A percentile compares a stretch with the other conserved stretches of the same genome.
These are phyloP conservation scores for Saturnispora ahearnii DNA, from an alignment of 805 yeast genomes.

Conservation along the genomic window DNA sequence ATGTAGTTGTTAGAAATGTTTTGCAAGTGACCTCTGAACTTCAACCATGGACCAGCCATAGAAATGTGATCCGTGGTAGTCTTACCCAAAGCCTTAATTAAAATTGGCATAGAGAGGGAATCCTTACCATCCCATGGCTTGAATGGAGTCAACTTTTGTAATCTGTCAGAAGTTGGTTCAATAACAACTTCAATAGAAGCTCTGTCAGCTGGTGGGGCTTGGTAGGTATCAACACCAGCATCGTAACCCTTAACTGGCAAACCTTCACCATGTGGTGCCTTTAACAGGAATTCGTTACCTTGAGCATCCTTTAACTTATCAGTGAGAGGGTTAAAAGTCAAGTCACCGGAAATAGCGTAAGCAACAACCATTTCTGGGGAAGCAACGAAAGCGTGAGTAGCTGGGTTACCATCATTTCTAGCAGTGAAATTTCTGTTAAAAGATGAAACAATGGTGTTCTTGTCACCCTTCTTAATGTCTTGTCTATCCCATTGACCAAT, in stretches of 20 bases:
- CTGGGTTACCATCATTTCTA: constrained; percentile 97
- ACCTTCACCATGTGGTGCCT: constrained; percentile 77
- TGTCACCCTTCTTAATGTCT: constrained; percentile 54
- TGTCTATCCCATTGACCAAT: constrained; percentile 99
- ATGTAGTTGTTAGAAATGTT: constrained; percentile 98
- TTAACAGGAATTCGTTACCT: constrained; percentile 70
- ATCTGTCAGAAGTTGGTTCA: constrained; percentile 89
- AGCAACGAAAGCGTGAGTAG: constrained; percentile 95
- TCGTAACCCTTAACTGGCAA: constrained; percentile 67
- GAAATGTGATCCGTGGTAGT: constrained; percentile 99
- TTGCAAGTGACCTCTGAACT: constrained; percentile 99
- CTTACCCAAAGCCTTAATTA: constrained; percentile 94
- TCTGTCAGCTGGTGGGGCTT: constrained; percentile 93
- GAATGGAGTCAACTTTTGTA: constrained; percentile 90
- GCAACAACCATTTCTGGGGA: constrained; percentile 98
- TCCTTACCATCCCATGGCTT: constrained; percentile 96
- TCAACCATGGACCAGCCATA: constrained; percentile 99
- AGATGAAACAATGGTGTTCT: constrained; percentile 89
- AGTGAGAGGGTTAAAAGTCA: constrained; percentile 82
- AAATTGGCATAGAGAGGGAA: constrained; percentile 78
- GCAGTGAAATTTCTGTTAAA: constrained; percentile 97
- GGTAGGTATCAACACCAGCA: constrained; percentile 73
- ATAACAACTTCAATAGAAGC: constrained; percentile 62
- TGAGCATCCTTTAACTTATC: constrained; percentile 67
- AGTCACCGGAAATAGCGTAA: constrained; percentile 89